Base-by-base conservation (phyloP, 1,284 basidiomycete genomes). In the Caloboletus inedulis region DNA sequence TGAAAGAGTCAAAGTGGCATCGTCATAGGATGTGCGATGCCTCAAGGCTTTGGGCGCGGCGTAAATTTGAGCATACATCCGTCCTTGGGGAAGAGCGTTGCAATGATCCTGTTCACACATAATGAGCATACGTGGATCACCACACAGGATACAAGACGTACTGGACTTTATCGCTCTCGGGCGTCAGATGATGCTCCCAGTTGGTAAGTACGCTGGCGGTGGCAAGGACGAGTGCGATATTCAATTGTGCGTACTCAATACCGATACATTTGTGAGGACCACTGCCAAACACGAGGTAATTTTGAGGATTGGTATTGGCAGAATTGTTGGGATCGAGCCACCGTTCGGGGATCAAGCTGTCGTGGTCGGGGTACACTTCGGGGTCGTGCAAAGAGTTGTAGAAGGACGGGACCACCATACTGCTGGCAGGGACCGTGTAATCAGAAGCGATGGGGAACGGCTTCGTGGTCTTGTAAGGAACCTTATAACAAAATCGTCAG, bases 371-470 rank as follows among this genome's bases (percentile, higher is more conserved):
- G 77, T 91, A 99, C 51, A 94, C 84, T 42, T 78, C 77, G 18
- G 89, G 82, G 71, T 99, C 96, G 71, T 98, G 95, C 43, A 98
- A 77, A 10, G 94, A 93, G 68, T 89, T 89, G 75, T 90, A 99
- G 75, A 98, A 91, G n/a, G 91, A 92, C 2, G 96, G 96, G 62
- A 99, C 98, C 64, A 98, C 82, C 92, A 99, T 98, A 67, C 88
- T 88, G 61, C 85, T 85, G 52, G 82, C 84, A 36, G 97, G 96
- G 0, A 94, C 95, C 16, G 89, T 96, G 78, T 99, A 99, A 65
- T 90, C 82, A 19, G 84, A 75, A 46, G 86, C 78, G 73, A 99
- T 94, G 31, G 94, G 93, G 87, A 99, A 98, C 0, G 91, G 72
- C 73, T 90, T 92, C 57, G 81, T 87, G 36, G 91, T 81, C 66